Conservation (phyloP, 1,284 basidiomycete genomes). For the Tylopilus orsonianus region DNA sequence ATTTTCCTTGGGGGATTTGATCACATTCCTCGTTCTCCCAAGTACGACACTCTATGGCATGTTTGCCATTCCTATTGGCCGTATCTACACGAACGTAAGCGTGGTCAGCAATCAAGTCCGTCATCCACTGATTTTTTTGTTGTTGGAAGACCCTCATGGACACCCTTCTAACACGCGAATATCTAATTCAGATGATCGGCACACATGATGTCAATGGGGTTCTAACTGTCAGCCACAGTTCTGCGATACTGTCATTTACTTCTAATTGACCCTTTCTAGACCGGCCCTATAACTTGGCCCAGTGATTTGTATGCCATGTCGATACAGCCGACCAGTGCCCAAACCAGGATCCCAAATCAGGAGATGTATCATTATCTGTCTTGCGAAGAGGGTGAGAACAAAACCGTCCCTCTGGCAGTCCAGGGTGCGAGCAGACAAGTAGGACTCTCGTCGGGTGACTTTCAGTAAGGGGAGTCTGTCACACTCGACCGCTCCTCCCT, state of each 20-base stretch:
- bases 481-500: too few species aligned
- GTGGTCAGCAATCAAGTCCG: not conserved
- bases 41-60: not conserved
- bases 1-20: not conserved
- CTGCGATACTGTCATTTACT: too few species aligned
- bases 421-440: not conserved
- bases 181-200: conserved; percentile 5
- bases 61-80: conserved; percentile 2
- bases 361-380: not conserved
- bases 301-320: too few species aligned
- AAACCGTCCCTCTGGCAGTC: not conserved
- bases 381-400: not conserved
- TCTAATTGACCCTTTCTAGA: too few species aligned
- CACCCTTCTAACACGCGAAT: conserved; percentile 15
- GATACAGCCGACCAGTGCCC: too few species aligned
- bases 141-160: conserved; percentile 3
- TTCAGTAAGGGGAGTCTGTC: too few species aligned
- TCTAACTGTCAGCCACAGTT: too few species aligned
- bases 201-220: too few species aligned
- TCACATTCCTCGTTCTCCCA: not conserved
- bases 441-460: not conserved
- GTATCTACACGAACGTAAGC: conserved; percentile 1
- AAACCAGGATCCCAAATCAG: not conserved
- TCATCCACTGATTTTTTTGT: too few species aligned
- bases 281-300: too few species aligned